A percentile compares a stretch with the other conserved stretches of the same genome.
Evolutionary conservation across 805 yeast genomes (phyloP).

Genomic region (Nakazawaea holstii): DNA sequence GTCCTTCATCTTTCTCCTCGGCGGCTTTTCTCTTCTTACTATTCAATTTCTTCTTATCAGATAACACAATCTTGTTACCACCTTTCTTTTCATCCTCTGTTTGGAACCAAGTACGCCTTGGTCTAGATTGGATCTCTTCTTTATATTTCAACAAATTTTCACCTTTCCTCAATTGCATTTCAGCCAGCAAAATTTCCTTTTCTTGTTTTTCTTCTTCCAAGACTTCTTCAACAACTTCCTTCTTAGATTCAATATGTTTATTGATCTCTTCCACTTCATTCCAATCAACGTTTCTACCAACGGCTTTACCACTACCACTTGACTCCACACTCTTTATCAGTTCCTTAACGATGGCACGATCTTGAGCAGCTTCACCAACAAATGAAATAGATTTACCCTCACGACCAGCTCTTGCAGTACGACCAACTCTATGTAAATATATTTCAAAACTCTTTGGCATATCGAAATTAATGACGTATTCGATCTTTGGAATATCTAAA

Average conservation of each 20-base stretch:
- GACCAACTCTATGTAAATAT: slow-evolving; percentile 95
- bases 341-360: slow-evolving; percentile 84
- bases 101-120: slow-evolving; percentile 97
- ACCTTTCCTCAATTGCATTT: slow-evolving; percentile 84
- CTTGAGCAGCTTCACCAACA: slow-evolving; percentile 88
- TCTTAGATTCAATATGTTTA: slow-evolving; percentile 53
- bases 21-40: slow-evolving; percentile 76
- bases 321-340: slow-evolving; percentile 68
- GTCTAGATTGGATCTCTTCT: slow-evolving; percentile 81
- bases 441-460: slow-evolving; percentile 92
- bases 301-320: slow-evolving; percentile 48
- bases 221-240: slow-evolving; percentile 64
- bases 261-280: slow-evolving; percentile 66
- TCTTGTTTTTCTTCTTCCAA: slow-evolving; percentile 83
- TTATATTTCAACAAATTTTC: slow-evolving; percentile 76
- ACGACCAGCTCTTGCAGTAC: slow-evolving; percentile 99
- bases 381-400: slow-evolving; percentile 89
- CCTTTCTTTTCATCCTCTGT: slow-evolving; percentile 47
- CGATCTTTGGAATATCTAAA: slow-evolving; percentile 97
- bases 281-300: slow-evolving; percentile 95
- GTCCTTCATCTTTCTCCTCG: slow-evolving; percentile 37
- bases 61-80: slow-evolving; percentile 25
- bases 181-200: slow-evolving; percentile 82
- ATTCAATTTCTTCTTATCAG: slow-evolving; percentile 41
- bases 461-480: slow-evolving; percentile 88